phyloP scores from a whole-genome alignment of 768 basidiomycete species.

The Pluteus cervinus region DNA sequence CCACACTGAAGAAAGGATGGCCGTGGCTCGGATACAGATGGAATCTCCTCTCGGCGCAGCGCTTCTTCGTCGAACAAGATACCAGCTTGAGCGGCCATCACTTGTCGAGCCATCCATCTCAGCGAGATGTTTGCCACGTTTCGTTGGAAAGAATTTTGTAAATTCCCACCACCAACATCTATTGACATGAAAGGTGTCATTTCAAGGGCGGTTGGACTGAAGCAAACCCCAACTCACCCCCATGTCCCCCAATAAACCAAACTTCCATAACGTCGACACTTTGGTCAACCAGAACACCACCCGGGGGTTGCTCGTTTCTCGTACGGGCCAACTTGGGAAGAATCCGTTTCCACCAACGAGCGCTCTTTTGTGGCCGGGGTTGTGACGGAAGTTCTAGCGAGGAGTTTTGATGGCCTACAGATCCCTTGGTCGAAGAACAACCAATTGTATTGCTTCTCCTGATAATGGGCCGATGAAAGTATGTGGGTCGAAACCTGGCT shows the following conservation, averaged over 20 bases:
- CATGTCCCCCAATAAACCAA: conserved; percentile 75
- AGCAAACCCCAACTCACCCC: conserved; percentile 36
- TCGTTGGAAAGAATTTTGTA: conserved; percentile 32
- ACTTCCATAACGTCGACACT: conserved; percentile 61
- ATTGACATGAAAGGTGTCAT: background rate
- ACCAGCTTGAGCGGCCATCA: conserved; percentile 49
- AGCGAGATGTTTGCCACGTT: conserved; percentile 57
- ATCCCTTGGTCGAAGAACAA: too few species aligned
- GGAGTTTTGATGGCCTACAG: too few species aligned
- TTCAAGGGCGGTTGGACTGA: background rate
- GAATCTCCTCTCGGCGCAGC: conserved; percentile 38
- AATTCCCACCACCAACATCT: conserved; percentile 71
- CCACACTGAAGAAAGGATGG: conserved; percentile 8
- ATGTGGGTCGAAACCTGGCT: conserved; percentile 57
- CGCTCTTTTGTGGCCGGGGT: too few species aligned
- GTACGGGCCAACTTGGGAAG: background rate
- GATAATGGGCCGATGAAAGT: conserved; percentile 54
- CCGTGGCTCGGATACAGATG: conserved; percentile 5
- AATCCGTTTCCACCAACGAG: conserved; percentile 9
- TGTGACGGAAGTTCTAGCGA: too few species aligned
- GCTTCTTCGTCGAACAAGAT: conserved; percentile 49
- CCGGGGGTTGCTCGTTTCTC: conserved; percentile 13
- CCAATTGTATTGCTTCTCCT: too few species aligned
- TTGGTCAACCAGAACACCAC: conserved; percentile 8
- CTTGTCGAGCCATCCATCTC: conserved; percentile 76